Conservation (phyloP, 2,329 filamentous ascomycete species). For the Aspergillus costaricaensis region DNA sequence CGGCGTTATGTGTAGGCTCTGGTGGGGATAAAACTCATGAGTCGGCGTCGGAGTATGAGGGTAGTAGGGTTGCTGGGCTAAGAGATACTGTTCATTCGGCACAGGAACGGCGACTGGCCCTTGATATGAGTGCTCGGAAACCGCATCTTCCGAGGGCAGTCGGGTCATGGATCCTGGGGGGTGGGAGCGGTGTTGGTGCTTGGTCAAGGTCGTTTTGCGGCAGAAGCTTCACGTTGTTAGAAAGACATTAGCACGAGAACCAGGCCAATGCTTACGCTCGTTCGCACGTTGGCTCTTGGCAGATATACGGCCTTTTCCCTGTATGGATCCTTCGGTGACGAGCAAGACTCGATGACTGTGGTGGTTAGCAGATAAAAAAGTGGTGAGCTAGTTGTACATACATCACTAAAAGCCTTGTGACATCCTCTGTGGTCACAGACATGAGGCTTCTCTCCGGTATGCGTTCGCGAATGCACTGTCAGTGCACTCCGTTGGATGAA, state of each 20-base stretch:
- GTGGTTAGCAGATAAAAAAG: slow-evolving; percentile 12
- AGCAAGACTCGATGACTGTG: slow-evolving; percentile 43
- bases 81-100: slow-evolving; percentile 38
- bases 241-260: not conserved
- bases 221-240: slow-evolving; percentile 35
- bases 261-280: slow-evolving; percentile 32
- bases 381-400: slow-evolving; percentile 25
- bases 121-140: slow-evolving; percentile 41
- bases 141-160: slow-evolving; percentile 39
- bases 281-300: slow-evolving; percentile 43
- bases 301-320: slow-evolving; percentile 44
- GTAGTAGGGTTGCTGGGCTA: slow-evolving; percentile 41
- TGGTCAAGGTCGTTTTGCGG: slow-evolving; percentile 45
- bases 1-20: slow-evolving; percentile 34
- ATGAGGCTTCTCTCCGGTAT: slow-evolving; percentile 50
- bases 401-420: slow-evolving; percentile 48
- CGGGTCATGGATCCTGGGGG: slow-evolving; percentile 36
- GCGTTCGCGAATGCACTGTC: slow-evolving; percentile 49
- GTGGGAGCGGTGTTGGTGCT: slow-evolving; percentile 45
- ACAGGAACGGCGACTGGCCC: slow-evolving; percentile 32
- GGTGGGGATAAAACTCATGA: slow-evolving; percentile 41
- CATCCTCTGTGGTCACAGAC: slow-evolving; percentile 46
- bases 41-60: slow-evolving; percentile 35
- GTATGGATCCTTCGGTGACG: slow-evolving; percentile 45
- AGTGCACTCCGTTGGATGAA: slow-evolving; percentile 52